Base-by-base conservation (phyloP, 139 green algal genomes). In the Chara braunii region DNA sequence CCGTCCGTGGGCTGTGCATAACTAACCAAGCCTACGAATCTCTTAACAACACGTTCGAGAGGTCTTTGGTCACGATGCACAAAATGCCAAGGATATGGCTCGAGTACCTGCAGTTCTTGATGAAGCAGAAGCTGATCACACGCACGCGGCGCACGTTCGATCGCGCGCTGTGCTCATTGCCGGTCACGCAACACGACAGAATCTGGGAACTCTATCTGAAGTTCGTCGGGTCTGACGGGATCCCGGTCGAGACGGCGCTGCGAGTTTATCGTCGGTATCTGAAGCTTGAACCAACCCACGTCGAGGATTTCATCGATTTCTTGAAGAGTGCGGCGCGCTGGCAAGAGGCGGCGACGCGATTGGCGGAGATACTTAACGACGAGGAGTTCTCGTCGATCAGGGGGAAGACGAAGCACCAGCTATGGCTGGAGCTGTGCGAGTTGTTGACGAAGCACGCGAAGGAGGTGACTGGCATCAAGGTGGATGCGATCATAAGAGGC, bases 381-480 rank as follows among this genome's bases (percentile, higher is more conserved):
- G 42, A 71, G 11, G 62, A 72, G 3, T 99, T 99, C 81, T 75
- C 83, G 37, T 90, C 82, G 9, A 72, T 94, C 32, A 84, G 90
- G 75, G 93, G 90, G 64, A 97, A 96, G 77, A 89, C 67, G 52
- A 94, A 92, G 81, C 93, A 98, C 79, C 58, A 86, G 80, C 78
- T 99, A 64, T 99, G 94, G 94, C 81, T 99, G 69, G 90, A 97
- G 82, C 86, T 99, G 44, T 96, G 89, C 68, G 91, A 99, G 57
- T 78, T 98, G 23, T 74, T 97, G 57, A 74, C 65, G 34, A 90
- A 86, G 64, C 87, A 98, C 72, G 85, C 89, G 2, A 43, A 71
- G 9, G 77, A 89, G 4, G 72, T 83, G n/a, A 66, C 7, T 43
- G 70, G 40, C 31, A 60, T 94, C 28, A 72, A 85, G 8, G 86